phyloP scores from a whole-genome alignment of 345 rosid species.

The Litchi chinensis region DNA sequence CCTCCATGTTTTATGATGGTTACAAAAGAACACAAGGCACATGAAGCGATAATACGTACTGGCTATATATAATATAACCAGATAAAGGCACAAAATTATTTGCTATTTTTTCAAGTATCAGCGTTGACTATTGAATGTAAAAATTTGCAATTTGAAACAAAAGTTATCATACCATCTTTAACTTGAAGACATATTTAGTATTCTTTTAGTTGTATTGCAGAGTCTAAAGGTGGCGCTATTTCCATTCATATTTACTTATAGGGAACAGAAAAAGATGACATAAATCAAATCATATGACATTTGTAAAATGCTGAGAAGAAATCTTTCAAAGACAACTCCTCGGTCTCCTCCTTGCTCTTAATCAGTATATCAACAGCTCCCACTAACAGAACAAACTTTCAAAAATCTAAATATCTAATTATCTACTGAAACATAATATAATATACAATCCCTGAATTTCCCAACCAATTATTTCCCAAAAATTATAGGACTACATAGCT shows the following conservation, averaged over 20 bases:
- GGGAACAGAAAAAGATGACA: no score
- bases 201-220: neutral
- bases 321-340: neutral
- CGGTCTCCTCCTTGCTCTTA: no score
- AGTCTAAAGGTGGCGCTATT: no score
- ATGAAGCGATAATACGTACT: neutral
- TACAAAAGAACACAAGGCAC: neutral
- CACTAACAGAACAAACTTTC: neutral
- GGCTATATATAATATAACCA: no score
- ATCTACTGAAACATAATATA: constrained; percentile 2
- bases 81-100: no score
- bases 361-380: neutral
- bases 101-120: neutral
- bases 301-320: no score
- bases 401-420: neutral
- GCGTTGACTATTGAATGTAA: no score
- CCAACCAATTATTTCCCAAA: neutral
- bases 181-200: neutral
- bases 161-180: neutral
- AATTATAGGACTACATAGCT: neutral
- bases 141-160: no score
- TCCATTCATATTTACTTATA: no score
- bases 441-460: neutral
- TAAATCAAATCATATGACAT: no score
- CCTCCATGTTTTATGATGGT: neutral